Evolutionary conservation across 2,329 filamentous ascomycete species (phyloP), one percentile per base, ranked within the genome.

Genomic region (Fusarium citri): DNA sequence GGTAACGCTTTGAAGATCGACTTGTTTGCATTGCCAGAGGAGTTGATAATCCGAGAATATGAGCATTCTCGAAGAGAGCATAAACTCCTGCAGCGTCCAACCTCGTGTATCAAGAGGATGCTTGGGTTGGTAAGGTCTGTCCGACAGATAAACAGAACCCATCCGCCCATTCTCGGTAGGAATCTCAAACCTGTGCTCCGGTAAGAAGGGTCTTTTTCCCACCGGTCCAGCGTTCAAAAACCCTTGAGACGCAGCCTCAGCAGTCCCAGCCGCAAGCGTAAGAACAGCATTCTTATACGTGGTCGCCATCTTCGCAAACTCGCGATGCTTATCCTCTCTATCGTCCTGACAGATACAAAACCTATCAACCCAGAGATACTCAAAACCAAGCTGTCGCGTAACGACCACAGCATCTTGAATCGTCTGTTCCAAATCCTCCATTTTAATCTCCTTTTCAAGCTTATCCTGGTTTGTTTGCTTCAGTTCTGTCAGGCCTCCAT

Each of bases 401-500:
- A 57, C 23, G 0, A 6, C 0, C 0, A 64, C 34, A 0, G 60
- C 60, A 1, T 64, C 61, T 7, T 45, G 61, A 0, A 64, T 46
- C 1, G 60, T 64, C 4, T 57, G 34, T 1, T 64, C 61, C 0
- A 64, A 1, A 0, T 64, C 30, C 2, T 28, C 20, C 23, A 57
- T 6, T 4, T 5, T 49, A 0, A 64, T 45, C 2, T 45, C 37
- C 0, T 43, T 4, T 3, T 8, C 3, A 0, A 64, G 37, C 0
- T 15, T 2, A 6, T 12, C 1, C 3, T 40, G 23, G 6, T 64
- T 64, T 0, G 14, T 8, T 0, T 18, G 3, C 1, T 30, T 37
- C 0, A 64, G 16, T 0, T 45, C 20, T 1, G 15, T 22, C 0
- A 64, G 8, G 0, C 9, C n/a, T 0, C 4, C 9, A 4, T 31